Conservation (phyloP, 1,284 basidiomycete genomes). For the Ganoderma sp. region DNA sequence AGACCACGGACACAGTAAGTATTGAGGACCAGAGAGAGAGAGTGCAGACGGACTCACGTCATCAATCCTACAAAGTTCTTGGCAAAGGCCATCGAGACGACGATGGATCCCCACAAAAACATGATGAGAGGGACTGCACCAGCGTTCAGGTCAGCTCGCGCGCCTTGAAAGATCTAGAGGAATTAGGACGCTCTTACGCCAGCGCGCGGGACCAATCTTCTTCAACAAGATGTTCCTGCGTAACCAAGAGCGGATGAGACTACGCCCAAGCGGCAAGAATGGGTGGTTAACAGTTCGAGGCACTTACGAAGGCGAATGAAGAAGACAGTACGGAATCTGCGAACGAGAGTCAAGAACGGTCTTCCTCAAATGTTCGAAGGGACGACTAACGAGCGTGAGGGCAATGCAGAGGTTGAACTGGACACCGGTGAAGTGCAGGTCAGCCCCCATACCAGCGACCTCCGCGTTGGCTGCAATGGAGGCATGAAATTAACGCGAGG, state of each 20-base stretch:
- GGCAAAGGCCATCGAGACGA: constrained; percentile 27
- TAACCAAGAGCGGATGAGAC: neutral
- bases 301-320: constrained; percentile 28
- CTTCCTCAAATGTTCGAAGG: neutral
- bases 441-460: constrained; percentile 26
- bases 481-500: constrained; percentile 34
- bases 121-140: constrained; percentile 14
- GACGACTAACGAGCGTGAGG: constrained; percentile 21
- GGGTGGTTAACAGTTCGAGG: neutral
- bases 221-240: constrained; percentile 27
- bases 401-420: constrained; percentile 31
- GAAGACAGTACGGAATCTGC: constrained; percentile 28
- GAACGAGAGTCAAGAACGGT: neutral
- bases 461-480: constrained; percentile 27
- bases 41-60: constrained; percentile 13
- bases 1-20: neutral
- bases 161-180: neutral
- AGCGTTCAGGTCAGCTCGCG: neutral
- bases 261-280: neutral
- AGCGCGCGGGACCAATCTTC: constrained; percentile 22
- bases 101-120: constrained; percentile 24
- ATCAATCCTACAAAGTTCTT: constrained; percentile 24
- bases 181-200: constrained; percentile 25
- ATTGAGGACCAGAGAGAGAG: neutral
- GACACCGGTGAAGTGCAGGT: constrained; percentile 26